phyloP scores from a whole-genome alignment of 75 land plant genomes.

The Sequoiadendron giganteum region DNA sequence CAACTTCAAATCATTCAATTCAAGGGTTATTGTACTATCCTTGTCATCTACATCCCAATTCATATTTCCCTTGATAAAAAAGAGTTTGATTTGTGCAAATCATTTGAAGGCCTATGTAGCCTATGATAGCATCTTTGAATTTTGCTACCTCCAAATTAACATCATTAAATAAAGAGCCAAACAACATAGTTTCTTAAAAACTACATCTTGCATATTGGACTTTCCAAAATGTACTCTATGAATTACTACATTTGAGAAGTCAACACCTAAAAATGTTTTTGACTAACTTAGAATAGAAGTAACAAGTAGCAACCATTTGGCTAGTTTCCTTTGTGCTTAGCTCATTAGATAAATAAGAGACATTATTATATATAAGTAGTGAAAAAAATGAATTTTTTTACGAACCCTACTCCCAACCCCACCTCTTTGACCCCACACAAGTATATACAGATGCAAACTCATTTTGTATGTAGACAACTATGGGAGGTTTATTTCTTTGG shows the following conservation, averaged over 20 bases:
- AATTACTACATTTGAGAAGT: constrained; percentile 87
- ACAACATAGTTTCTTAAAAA: constrained; percentile 83
- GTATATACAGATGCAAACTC: not conserved
- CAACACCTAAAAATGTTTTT: constrained; percentile 44
- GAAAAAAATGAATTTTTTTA: not conserved
- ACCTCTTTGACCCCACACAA: not conserved
- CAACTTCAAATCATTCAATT: not conserved
- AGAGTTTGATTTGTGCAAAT: constrained; percentile 72
- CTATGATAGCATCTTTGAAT: constrained; percentile 90
- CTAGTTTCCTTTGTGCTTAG: not conserved
- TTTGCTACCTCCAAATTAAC: constrained; percentile 74
- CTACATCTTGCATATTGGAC: constrained; percentile 74
- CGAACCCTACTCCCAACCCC: not conserved
- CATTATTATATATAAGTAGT: not conserved
- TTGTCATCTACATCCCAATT: constrained; percentile 60
- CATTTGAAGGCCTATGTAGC: constrained; percentile 93
- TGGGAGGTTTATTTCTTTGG: not conserved
- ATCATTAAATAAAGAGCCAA: constrained; percentile 83
- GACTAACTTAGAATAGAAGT: not conserved
- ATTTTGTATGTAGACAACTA: not conserved
- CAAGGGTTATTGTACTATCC: not conserved
- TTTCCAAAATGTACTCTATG: constrained; percentile 87
- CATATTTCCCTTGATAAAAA: constrained; percentile 51
- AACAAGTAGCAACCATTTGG: not conserved
- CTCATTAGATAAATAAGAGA: not conserved